Base-by-base conservation (phyloP, 2,329 filamentous ascomycete genomes). In the Hypoxylon rubiginosum region DNA sequence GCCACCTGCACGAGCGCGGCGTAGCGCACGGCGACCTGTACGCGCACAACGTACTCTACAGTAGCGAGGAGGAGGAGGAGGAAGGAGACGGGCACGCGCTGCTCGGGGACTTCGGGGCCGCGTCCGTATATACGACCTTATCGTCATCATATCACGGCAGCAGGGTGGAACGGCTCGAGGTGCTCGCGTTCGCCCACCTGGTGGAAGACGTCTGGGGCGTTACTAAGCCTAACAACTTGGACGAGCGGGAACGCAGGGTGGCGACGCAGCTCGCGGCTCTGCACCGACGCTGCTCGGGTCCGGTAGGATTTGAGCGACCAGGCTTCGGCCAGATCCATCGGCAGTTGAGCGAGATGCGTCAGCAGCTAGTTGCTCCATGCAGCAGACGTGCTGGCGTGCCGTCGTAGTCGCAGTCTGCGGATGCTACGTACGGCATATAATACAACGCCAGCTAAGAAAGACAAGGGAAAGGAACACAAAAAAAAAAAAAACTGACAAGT, bases 11-110 rank as follows among this genome's bases (percentile, higher is more conserved):
- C 65, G 73, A 66, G 7, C 74, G 76, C 32, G 80, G 80, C 5
- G 81, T 85, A 17, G 72, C 78, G 6, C 83, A 85, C 63, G 83
- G 83, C 17, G 82, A 84, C 68, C 58, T 85, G 36, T 83, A 83
- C 54, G 82, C 82, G 10, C 82, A 84, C 70, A 84, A 84, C 68
- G 81, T 85, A 17, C 76, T 85, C 10, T 79, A 79, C 24, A 77
- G 76, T 53, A n/a, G n/a, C n/a, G n/a, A n/a, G n/a, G n/a, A n/a
- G n/a, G n/a, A n/a, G n/a, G n/a, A n/a, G n/a, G n/a, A n/a, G n/a
- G 73, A 75, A 13, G 73, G 72, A 9, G 73, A 72, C 9, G 80
- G 77, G 0, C 81, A 84, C 66, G 82, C 83, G 3, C 69, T 85
- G 11, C 75, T 85, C 2, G 82, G 81, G 24, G 82, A 83, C 55